phyloP scores from a whole-genome alignment of 1,284 basidiomycete genomes.

The Melanopsichium pennsylvanicum region DNA sequence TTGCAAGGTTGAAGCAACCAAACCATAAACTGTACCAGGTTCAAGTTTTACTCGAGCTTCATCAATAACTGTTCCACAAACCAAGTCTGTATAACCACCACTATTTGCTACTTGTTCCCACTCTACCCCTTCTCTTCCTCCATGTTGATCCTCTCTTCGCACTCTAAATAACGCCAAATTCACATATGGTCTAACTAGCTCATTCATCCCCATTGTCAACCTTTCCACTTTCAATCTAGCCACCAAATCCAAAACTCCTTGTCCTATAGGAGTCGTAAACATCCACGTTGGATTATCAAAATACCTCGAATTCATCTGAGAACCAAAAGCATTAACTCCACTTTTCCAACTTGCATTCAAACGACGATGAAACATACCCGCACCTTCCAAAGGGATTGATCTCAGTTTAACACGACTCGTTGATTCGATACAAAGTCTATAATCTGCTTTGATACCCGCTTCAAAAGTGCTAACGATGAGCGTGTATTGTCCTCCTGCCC shows the following conservation, averaged over 20 bases:
- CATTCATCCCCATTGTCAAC: background rate
- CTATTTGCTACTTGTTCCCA: conserved; percentile 28
- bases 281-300: conserved; percentile 76
- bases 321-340: conserved; percentile 73
- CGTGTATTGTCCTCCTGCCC: conserved; percentile 85
- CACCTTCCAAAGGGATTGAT: conserved; percentile 76
- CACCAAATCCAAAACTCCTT: background rate
- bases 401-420: conserved; percentile 68
- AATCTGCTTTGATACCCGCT: conserved; percentile 74
- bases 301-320: conserved; percentile 74
- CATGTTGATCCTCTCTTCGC: too few relatives aligned
- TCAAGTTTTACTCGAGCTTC: conserved; percentile 10
- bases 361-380: conserved; percentile 82
- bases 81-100: conserved; percentile 36
- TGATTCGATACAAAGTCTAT: conserved; percentile 72
- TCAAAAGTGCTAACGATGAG: conserved; percentile 84
- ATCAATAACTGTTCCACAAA: conserved; percentile 33
- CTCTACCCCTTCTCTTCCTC: background rate
- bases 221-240: conserved; percentile 3
- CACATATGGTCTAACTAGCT: conserved; percentile 16
- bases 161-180: conserved; percentile 34
- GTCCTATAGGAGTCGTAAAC: conserved; percentile 64
- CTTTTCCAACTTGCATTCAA: conserved; percentile 71
- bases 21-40: conserved; percentile 17
- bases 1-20: conserved; percentile 38